These are phyloP conservation scores for Talaromyces atroroseus DNA, from an alignment of 2,329 filamentous ascomycete genomes.

Conservation along the genomic window DNA sequence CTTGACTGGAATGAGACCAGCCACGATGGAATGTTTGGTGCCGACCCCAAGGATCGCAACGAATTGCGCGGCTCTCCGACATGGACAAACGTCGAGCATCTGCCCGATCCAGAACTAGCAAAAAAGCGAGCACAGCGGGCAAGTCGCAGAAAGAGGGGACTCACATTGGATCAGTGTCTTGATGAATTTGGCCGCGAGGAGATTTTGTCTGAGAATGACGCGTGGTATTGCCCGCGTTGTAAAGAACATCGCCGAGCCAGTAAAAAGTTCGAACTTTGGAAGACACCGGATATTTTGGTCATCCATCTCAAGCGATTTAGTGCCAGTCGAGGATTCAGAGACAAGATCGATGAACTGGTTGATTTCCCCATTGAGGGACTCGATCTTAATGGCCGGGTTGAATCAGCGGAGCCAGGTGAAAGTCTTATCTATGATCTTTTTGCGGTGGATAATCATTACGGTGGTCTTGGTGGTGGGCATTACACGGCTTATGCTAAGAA, in stretches of 20 bases:
- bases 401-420: slow-evolving; percentile 74
- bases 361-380: slow-evolving; percentile 87
- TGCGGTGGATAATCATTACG: slow-evolving; percentile 92
- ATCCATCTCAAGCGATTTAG: slow-evolving; percentile 96
- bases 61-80: slow-evolving; percentile 57
- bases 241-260: slow-evolving; percentile 87
- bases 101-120: slow-evolving; percentile 59
- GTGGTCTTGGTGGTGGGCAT: slow-evolving; percentile 87
- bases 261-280: slow-evolving; percentile 98
- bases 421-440: slow-evolving; percentile 86
- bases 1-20: slow-evolving; percentile 75
- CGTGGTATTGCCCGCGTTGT: slow-evolving; percentile 95
- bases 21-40: slow-evolving; percentile 63
- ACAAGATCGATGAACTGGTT: slow-evolving; percentile 86
- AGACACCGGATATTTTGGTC: slow-evolving; percentile 87
- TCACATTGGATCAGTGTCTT: slow-evolving; percentile 83
- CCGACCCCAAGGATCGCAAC: slow-evolving; percentile 38
- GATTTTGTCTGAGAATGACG: slow-evolving; percentile 88
- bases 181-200: slow-evolving; percentile 94
- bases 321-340: slow-evolving; percentile 70
- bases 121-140: slow-evolving; percentile 59
- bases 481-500: slow-evolving; percentile 95
- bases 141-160: slow-evolving; percentile 65
- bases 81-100: slow-evolving; percentile 48
- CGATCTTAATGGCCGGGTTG: slow-evolving; percentile 73